Percentiles rank a stretch among this genome's conserved stretches.
These are phyloP conservation scores for Saussurea involucrata DNA, from an alignment of 129 eudicot species.

Conservation along the genomic window DNA sequence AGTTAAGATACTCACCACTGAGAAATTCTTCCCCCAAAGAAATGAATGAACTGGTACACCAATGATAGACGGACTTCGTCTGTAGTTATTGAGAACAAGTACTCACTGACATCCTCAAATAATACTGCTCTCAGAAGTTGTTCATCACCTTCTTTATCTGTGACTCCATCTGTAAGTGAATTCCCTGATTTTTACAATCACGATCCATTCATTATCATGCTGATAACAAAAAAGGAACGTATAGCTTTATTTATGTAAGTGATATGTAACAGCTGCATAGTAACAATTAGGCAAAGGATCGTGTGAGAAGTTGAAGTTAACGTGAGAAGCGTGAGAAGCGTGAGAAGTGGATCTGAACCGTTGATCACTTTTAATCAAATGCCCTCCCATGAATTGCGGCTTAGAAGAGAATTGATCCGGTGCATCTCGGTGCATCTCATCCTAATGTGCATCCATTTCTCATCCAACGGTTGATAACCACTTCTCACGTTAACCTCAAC, in stretches of 20 bases:
- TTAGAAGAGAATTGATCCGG: no score
- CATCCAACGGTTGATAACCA: no score
- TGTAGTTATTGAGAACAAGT: constrained; percentile 76
- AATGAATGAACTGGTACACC: constrained; percentile 67
- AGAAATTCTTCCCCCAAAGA: constrained; percentile 74
- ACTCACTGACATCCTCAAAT: constrained; percentile 83
- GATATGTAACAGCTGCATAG: constrained; percentile 2
- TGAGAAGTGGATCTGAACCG: no score
- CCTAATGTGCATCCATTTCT: no score
- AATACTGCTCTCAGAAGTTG: constrained; percentile 68
- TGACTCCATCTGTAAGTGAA: constrained; percentile 31
- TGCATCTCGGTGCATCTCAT: no score
- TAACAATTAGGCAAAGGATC: no score
- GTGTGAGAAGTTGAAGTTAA: no score
- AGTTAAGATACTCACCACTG: constrained; percentile 62
- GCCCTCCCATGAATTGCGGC: no score
- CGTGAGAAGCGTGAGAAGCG: no score
- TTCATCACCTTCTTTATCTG: constrained; percentile 70
- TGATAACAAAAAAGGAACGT: background rate
- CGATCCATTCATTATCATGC: background rate
- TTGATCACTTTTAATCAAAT: no score
- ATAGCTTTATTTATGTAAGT: background rate
- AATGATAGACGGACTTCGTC: constrained; percentile 70
- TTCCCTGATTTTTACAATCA: constrained; percentile 37
- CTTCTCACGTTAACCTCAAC: no score